These are phyloP conservation scores for Alternaria arbusti DNA, from an alignment of 2,329 filamentous ascomycete species.

Conservation along the genomic window DNA sequence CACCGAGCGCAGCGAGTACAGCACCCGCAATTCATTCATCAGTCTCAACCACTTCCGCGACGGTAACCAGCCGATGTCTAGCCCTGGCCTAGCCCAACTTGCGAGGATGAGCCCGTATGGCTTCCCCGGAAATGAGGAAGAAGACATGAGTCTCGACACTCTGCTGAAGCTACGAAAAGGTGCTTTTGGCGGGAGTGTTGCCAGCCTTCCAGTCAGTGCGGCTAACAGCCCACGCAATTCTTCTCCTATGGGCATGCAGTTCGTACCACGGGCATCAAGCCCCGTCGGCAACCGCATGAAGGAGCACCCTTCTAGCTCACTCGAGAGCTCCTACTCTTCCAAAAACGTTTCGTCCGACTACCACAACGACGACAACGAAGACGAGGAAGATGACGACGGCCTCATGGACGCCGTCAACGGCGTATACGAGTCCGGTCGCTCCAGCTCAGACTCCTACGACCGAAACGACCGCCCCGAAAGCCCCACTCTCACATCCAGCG, in stretches of 20 bases:
- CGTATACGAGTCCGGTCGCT: constrained; percentile 27
- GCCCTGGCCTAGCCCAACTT: constrained; percentile 78
- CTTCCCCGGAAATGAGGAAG: constrained; percentile 57
- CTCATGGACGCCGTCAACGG: constrained; percentile 40
- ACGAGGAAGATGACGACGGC: constrained; percentile 28
- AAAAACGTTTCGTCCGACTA: constrained; percentile 21
- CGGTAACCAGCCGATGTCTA: constrained; percentile 62
- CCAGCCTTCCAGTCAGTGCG: constrained; percentile 65
- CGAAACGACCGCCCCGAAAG: constrained; percentile 34
- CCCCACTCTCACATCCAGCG: constrained; percentile 40
- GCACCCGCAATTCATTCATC: constrained; percentile 89
- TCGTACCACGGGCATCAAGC: constrained; percentile 35
- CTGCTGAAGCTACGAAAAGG: constrained; percentile 75
- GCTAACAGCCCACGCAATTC: constrained; percentile 46
- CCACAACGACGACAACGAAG: constrained; percentile 12
- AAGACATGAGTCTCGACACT: constrained; percentile 76
- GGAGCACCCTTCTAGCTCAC: constrained; percentile 30
- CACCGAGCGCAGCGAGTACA: constrained; percentile 94
- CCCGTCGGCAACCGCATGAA: constrained; percentile 38
- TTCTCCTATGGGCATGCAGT: constrained; percentile 48
- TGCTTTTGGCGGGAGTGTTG: constrained; percentile 83
- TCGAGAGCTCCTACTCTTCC: constrained; percentile 36
- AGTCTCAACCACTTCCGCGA: constrained; percentile 65
- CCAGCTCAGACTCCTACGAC: constrained; percentile 16
- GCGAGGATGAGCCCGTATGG: constrained; percentile 64